Base-by-base conservation (phyloP, 2,329 filamentous ascomycete genomes). In the Endoconidiophora polonica region DNA sequence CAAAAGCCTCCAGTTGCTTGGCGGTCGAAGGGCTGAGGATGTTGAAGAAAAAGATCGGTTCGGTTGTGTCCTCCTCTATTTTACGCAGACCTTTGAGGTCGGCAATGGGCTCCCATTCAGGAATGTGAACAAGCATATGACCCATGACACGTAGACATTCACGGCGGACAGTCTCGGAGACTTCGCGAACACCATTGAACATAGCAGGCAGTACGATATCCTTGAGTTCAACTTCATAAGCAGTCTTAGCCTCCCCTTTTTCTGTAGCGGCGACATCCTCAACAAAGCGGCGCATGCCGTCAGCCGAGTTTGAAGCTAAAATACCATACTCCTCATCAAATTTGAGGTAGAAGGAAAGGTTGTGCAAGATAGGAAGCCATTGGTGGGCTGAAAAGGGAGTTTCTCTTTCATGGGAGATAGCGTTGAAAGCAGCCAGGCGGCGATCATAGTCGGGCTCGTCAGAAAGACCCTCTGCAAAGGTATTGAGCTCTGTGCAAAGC, bases 321-420 rank as follows among this genome's bases (percentile, higher is more conserved):
- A 95, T 84, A 43, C 86, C 84, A 55, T 93, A 81, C 61, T 98
- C 91, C 55, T 94, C 86, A 50, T 86, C 81, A 55, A 90, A 78
- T 56, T 79, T 81, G 56, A 95, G 81, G 60, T 83, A 91, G 64
- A 81, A 96, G 2, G 94, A 71, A 68, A 94, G 76, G 60, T 96
- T 98, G 65, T 88, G 83, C 9, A 96, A 66, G 18, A 98, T 65
- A 4, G 91, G 88, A 48, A 81, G 74, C 90, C 91, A 98, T 63
- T 94, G 84, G 52, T 74, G 74, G 1, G 79, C 66, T 0, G 75
- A 80, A 54, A 88, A 77, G 0, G 69, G 65, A 1, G 61, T 61
- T 37, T 76, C 77, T n/a, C 74, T 67, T 2, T 75, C 66, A 39
- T 76, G 73, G 36, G 81, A 83, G 55, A 96, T 80, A 5, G 66